These are phyloP conservation scores for Saccharomyces pastorianus DNA, from an alignment of 1,139 yeast genomes.

Conservation along the genomic window DNA sequence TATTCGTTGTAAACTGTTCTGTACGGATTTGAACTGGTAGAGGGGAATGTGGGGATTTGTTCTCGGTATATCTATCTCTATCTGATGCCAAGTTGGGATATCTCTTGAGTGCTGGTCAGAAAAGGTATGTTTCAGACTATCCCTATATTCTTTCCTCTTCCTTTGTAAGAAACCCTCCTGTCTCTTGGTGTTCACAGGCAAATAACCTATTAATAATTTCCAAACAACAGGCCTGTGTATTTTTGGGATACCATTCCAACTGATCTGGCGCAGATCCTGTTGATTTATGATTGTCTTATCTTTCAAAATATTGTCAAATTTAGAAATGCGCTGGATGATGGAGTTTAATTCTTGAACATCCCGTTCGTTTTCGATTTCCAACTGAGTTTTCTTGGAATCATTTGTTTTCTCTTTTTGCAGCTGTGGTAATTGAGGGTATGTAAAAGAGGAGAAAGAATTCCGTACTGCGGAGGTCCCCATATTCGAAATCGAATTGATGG, in stretches of 20 bases:
- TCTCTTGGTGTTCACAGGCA: constrained; percentile 77
- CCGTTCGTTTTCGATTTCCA: constrained; percentile 27
- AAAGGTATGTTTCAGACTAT: constrained; percentile 56
- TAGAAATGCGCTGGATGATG: constrained; percentile 51
- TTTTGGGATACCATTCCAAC: constrained; percentile 93
- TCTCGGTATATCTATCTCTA: constrained; percentile 88
- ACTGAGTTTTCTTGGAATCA: constrained; percentile 22
- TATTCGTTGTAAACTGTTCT: constrained; percentile 68
- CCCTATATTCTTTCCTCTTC: constrained; percentile 79
- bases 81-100: constrained; percentile 88
- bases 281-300: constrained; percentile 52
- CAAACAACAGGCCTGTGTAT: constrained; percentile 77
- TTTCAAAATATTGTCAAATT: constrained; percentile 57
- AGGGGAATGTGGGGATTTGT: constrained; percentile 80
- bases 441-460: constrained; percentile 2
- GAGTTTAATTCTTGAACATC: constrained; percentile 54
- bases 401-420: constrained; percentile 24
- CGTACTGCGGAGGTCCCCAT: constrained; percentile 17
- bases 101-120: constrained; percentile 53
- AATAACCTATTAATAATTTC: constrained; percentile 83
- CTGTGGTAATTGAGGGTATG: constrained; percentile 31
- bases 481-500: constrained; percentile 9
- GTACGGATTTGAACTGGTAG: constrained; percentile 64
- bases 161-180: constrained; percentile 61
- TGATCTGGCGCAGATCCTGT: constrained; percentile 60